Evolutionary conservation across 2,329 filamentous ascomycete genomes (phyloP).

Genomic region (Falciphora oryzae): DNA sequence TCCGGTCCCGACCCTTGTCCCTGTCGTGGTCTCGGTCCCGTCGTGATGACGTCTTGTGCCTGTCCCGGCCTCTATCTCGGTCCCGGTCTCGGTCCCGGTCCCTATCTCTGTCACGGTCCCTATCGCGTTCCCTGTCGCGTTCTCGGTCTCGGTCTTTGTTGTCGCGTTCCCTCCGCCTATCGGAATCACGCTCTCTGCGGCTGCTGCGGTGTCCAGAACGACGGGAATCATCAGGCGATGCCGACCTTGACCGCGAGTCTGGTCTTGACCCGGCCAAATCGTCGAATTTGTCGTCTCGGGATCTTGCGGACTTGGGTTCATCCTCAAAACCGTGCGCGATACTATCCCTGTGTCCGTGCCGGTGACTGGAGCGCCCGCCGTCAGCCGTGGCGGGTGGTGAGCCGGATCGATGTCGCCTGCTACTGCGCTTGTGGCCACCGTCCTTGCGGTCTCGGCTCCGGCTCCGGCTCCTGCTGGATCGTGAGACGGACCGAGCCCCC

Average conservation of each 20-base stretch:
- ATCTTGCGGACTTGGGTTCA: slow-evolving; percentile 31
- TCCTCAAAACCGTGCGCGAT: slow-evolving; percentile 39
- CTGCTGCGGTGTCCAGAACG: slow-evolving; percentile 55
- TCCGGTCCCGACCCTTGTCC: slow-evolving; percentile 16
- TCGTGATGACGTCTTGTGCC: slow-evolving; percentile 31
- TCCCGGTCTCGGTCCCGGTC: slow-evolving; percentile 7
- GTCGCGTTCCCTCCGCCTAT: slow-evolving; percentile 24
- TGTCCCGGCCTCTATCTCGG: slow-evolving; percentile 30
- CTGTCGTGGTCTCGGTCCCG: slow-evolving; percentile 39
- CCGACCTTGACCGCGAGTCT: slow-evolving; percentile 46
- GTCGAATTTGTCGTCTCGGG: slow-evolving; percentile 34
- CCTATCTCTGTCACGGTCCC: slow-evolving; percentile 7
- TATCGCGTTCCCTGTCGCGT: background rate
- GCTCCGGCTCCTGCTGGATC: slow-evolving; percentile 32
- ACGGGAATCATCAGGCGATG: slow-evolving; percentile 55
- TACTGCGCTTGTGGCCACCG: slow-evolving; percentile 30
- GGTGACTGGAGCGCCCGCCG: slow-evolving; percentile 41
- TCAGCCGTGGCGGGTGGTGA: slow-evolving; percentile 34
- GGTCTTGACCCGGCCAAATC: slow-evolving; percentile 31
- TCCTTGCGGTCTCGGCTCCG: slow-evolving; percentile 40
- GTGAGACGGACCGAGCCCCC: slow-evolving; percentile 25
- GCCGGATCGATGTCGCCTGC: slow-evolving; percentile 50
- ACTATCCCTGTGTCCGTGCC: slow-evolving; percentile 39
- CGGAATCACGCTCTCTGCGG: slow-evolving; percentile 43
- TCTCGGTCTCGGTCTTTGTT: background rate